Evolutionary conservation across 108 stramenopile species (phyloP).

Genomic region (Skeletonema tropicum): DNA sequence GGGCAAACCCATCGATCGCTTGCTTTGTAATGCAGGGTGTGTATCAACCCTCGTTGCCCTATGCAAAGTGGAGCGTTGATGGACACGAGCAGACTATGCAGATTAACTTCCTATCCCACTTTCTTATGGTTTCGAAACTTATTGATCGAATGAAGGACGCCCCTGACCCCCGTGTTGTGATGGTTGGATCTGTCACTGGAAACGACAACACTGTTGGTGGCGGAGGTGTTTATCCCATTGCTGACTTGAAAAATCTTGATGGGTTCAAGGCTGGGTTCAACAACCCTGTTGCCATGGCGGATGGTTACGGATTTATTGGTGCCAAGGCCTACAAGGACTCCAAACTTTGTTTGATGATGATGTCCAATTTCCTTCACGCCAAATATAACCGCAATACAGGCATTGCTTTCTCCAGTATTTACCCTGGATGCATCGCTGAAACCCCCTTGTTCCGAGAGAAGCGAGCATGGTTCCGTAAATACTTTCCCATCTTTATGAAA

Average conservation of each 20-base stretch:
- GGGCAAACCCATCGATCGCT: constrained; percentile 82
- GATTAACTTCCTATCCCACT: constrained; percentile 89
- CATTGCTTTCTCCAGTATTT: constrained; percentile 92
- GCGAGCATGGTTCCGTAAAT: constrained; percentile 92
- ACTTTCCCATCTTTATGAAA: constrained; percentile 82
- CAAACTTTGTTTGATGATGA: constrained; percentile 90
- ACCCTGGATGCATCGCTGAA: constrained; percentile 98
- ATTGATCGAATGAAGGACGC: constrained; percentile 72
- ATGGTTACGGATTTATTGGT: constrained; percentile 90
- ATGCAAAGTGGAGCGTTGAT: constrained; percentile 89
- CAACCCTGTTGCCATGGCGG: constrained; percentile 88
- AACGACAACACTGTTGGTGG: constrained; percentile 93
- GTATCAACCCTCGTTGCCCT: constrained; percentile 81
- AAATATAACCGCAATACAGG: constrained; percentile 90
- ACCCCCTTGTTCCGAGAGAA: constrained; percentile 96
- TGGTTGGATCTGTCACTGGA: constrained; percentile 91
- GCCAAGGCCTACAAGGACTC: constrained; percentile 95
- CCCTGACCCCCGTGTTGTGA: constrained; percentile 74
- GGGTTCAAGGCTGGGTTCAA: constrained; percentile 86
- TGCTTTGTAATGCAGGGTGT: constrained; percentile 92
- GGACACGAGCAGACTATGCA: constrained; percentile 93
- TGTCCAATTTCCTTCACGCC: constrained; percentile 87
- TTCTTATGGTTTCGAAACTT: constrained; percentile 77
- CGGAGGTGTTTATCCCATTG: constrained; percentile 91
- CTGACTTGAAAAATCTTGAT: constrained; percentile 86